Evolutionary conservation across 805 yeast species (phyloP).

Genomic region (Jamesozyma hellenica): DNA sequence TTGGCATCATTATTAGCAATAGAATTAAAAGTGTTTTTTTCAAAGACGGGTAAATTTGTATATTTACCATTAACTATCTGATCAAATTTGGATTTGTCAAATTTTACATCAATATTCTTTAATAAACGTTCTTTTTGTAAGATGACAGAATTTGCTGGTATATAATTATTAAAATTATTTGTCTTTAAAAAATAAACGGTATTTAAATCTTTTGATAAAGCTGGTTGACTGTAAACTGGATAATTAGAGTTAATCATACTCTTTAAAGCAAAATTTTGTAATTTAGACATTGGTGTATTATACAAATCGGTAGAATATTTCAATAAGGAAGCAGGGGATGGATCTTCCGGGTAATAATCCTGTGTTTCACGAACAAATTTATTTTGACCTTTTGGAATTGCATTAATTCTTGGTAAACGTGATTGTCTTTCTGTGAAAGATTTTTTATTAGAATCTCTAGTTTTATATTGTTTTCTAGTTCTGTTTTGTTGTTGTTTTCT

Average conservation of each 20-base stretch:
- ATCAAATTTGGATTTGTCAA: constrained; percentile 9
- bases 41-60: constrained; percentile 6
- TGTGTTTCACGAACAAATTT: constrained; percentile 1
- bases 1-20: constrained; percentile 14
- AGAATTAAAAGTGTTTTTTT: constrained; percentile 8
- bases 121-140: constrained; percentile 19
- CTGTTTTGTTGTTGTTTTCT: neutral
- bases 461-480: neutral
- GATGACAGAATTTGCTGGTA: constrained; percentile 41
- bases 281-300: constrained; percentile 12
- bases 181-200: constrained; percentile 41
- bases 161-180: constrained; percentile 47
- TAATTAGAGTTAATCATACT: constrained; percentile 16
- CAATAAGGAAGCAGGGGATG: constrained; percentile 18
- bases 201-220: constrained; percentile 7
- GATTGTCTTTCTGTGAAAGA: neutral
- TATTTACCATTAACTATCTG: constrained; percentile 18
- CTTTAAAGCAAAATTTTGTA: constrained; percentile 14
- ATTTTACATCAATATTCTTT: constrained; percentile 13
- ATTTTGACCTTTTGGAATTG: neutral
- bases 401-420: neutral
- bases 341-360: constrained; percentile 17
- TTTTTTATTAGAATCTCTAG: neutral
- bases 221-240: constrained; percentile 18
- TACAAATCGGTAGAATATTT: constrained; percentile 18